Base-by-base conservation (phyloP, 1,139 yeast genomes). In the Sugiyamaella paludigena region DNA sequence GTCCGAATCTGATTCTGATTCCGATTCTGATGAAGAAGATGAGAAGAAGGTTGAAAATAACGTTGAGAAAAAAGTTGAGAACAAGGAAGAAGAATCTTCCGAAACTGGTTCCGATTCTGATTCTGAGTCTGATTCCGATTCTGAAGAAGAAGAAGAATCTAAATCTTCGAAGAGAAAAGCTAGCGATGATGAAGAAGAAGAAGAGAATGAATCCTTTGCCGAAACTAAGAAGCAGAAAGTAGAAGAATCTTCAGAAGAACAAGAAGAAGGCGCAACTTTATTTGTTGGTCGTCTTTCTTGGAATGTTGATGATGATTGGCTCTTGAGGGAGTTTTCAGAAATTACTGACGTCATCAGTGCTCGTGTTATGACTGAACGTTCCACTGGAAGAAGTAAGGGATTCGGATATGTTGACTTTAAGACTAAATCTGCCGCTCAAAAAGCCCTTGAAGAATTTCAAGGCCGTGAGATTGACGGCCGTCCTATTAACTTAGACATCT, bases 231-330 rank as follows among this genome's bases (percentile, higher is more conserved):
- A 78, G 67, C 69, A 69, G 53, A 74, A 73, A 65, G 65, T 59
- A 24, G 58, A 57, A 36, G 57, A 63, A 40, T 70, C 65, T 43
- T 67, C 70, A 35, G 70, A 69, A 54, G 55, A 66, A 50, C 58
- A 54, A 31, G 67, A 57, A 45, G 87, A 86, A 71, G 86, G 91
- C 63, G 87, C 92, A 53, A 92, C 98, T 56, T 73, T 92, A 60
- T 92, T 92, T 65, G 98, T 89, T 58, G 98, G 98, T 64, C 84
- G 98, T 76, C 81, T 92, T 65, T 89, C 98, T 31, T 92, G 98
- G 98, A 87, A 84, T 73, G 79, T 92, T 65, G 98, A 92, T 66
- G 98, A 89, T 67, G 95, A 83, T 52, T 87, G 96, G 96, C 81
- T 92, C 70, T 77, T 77, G 71, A 76, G 83, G 59, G 97, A 88